Evolutionary conservation across 306 rosid genomes (phyloP), one percentile per base, ranked within the genome.

Genomic region (Spatholobus suberectus): DNA sequence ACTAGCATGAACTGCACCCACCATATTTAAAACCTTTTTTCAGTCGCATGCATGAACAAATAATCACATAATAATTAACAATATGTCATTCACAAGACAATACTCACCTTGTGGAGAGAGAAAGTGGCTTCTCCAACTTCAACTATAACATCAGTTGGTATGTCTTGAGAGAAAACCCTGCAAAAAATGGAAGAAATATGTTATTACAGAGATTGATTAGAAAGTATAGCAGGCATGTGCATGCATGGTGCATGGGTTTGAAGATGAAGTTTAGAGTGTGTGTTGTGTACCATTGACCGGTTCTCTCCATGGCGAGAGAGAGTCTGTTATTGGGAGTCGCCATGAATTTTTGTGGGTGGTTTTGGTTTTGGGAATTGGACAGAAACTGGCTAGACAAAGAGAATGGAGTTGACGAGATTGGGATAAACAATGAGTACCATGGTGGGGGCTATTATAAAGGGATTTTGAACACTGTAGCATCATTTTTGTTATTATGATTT

Each of bases 81-180:
- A 24, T 10, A 9, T 11, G 3, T n/a, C n/a, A 61, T 2, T 47
- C 5, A 20, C 40, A 47, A n/a, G n/a, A n/a, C 88, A 12, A 29
- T 61, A 12, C 41, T 18, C n/a, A 69, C 97, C 91, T 95, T 95
- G 77, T 93, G 99, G 32, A 95, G 89, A 11, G 93, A 66, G 54
- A 93, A 92, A 49, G 66, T 84, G 2, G 94, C 90, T 90, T 90
- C 97, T 13, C 97, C 97, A 47, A 93, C 92, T 46, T 77, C 82
- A 77, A 92, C 92, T n/a, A 85, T 75, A 11, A 95, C 88, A 83
- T 95, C 98, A 11, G 93, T 77, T 6, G 98, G 97, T 17, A 95
- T 85, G 1, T 89, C 97, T 73, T 91, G 95, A 73, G 93, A 91
- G 90, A 93, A 88, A 84, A 95, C 88, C 98, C 97, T 94, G 85